Evolutionary conservation across 1,139 yeast genomes (phyloP), one percentile per base, ranked within the genome.

Genomic region (Saccharomyces hybrid): DNA sequence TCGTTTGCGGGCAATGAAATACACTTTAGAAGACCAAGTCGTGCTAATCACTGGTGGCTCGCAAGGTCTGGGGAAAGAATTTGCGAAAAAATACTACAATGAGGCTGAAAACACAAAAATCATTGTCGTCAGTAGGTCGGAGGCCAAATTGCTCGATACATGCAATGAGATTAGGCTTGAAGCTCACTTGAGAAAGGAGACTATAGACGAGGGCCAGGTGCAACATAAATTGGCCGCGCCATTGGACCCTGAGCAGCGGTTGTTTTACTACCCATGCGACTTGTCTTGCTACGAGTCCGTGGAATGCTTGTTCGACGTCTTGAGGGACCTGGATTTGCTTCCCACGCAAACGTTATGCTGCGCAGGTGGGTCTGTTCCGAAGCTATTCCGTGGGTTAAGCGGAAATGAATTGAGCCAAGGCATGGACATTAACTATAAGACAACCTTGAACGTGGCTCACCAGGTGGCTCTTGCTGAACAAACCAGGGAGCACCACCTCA

Each of bases 21-120:
- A 63, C 54, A 53, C 57, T 4, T 70, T 74, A 6, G 63, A 60
- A 66, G 81, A 80, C 26, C 83, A 84, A 69, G 68, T 81, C 1
- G 91, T 88, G 1, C 78, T 93, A 13, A 78, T 95, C 20, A 81
- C 96, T 0, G 99, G 99, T 1, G 99, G 93, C 0, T 90, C 98
- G 0, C 99, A 93, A 65, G 99, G 99, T 0, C 75, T 93, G 1
- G 99, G 99, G 0, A 83, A 83, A 1, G 87, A 88, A 50, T 69
- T 95, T 54, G 96, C 96, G 0, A 73, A 74, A 46, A 76, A 80
- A 57, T 72, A 86, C 50, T 84, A 80, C 55, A 49, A 55, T 5
- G 65, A 62, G 47, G 59, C 72, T 3, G 66, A 70, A 27, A 85
- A 87, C 5, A 88, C 93, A 50, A 73, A 74, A 57, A 88, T 91